Evolutionary conservation across 202 grass and related monocot species (phyloP), one percentile per base, ranked within the genome.

Genomic region (Brachypodium distachyon): DNA sequence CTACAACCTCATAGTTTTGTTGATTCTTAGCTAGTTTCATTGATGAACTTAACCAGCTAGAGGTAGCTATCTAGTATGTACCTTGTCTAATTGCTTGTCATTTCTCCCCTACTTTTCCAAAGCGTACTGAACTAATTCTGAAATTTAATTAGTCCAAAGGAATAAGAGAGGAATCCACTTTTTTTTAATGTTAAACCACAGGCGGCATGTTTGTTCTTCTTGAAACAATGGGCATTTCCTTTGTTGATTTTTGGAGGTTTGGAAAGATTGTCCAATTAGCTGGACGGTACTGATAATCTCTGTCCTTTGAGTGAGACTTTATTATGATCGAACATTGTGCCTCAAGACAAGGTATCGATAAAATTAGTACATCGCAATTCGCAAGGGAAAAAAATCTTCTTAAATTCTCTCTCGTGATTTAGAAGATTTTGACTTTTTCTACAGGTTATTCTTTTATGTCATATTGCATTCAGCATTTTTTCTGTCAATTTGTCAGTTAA

Each of bases 401-500:
- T 62, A 47, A 57, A 58, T 76, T 56, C 62, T 38, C 61, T 25
- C 55, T 76, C 48, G 5, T 60, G 71, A 31, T 71, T 66, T 42
- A 25, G 40, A 62, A 66, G 19, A 26, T 84, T 60, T 77, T 84
- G 17, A 72, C 56, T 51, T 77, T 88, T 72, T 14, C 25, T 2
- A 1, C 0, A 60, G 49, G 58, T 22, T 46, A 44, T 83, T 87
- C 58, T 58, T 84, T 77, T 41, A 34, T 65, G 59, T 12, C 25
- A 13, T 81, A 58, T 60, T 89, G 77, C 57, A 85, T 33, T 49
- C n/a, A 57, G 77, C 32, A 85, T 81, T 36, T 85, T 77, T 81
- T 88, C 86, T 52, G 12, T 61, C 69, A 5, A 42, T 57, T 64
- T 71, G 29, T 84, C 52, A 59, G 73, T 55, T 56, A 82, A 26